Conservation (phyloP, 352 stramenopile genomes). For the Phytophthora cajani region DNA sequence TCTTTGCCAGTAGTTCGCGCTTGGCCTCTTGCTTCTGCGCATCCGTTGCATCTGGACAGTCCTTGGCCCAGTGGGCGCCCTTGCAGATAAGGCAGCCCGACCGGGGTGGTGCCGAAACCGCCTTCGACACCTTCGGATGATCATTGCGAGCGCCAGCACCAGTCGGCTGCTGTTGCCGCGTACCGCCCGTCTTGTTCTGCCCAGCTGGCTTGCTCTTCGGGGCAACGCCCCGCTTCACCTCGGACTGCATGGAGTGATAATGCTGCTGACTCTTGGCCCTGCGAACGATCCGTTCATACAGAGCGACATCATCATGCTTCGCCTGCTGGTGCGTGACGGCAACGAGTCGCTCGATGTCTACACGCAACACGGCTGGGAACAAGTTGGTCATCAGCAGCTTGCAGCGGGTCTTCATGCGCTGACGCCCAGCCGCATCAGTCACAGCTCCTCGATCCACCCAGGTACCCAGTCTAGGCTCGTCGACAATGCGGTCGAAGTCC, state of each 20-base stretch:
- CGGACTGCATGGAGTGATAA: neutral
- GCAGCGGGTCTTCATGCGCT: constrained; percentile 6
- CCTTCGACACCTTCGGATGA: neutral
- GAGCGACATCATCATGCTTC: constrained; percentile 1
- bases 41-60: too few relatives aligned
- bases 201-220: too few relatives aligned
- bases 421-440: constrained; percentile 1
- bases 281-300: neutral
- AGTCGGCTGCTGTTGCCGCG: neutral
- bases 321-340: constrained; percentile 4
- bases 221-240: neutral
- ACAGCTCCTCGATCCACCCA: constrained; percentile 7
- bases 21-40: too few relatives aligned
- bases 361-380: neutral
- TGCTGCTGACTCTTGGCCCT: neutral
- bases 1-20: neutral
- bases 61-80: too few relatives aligned
- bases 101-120: neutral
- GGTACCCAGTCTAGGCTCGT: neutral
- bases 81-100: too few relatives aligned
- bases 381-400: neutral
- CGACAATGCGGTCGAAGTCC: constrained; percentile 1
- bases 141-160: neutral
- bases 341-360: neutral
- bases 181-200: neutral